Evolutionary conservation across 192 early-diverging fungal genomes (phyloP), one percentile per base, ranked within the genome.

Genomic region (Coemansia sp.): DNA sequence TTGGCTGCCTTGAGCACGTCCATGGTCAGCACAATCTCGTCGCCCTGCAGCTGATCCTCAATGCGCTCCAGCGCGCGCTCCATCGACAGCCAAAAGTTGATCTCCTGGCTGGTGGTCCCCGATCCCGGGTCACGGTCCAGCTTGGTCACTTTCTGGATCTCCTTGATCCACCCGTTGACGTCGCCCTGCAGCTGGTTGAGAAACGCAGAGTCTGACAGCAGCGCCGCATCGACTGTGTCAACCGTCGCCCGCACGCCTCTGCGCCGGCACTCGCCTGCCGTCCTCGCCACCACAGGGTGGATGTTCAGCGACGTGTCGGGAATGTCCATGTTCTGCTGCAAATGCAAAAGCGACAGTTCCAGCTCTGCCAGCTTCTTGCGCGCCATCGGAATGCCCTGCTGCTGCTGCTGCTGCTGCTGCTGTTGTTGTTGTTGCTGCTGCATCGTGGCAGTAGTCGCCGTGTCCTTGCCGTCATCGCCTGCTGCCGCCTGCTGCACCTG

Each of bases 71-170:
- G 72, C 19, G 90, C 92, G 14, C 85, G 80, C 70, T 99, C 97
- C 93, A 99, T 94, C 46, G 86, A 88, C 27, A 95, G 78, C 97
- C 97, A 99, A 70, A 98, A 99, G 75, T 95, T 95, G 74, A 99
- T 95, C 73, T 99, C 97, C 76, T 97, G 94, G 41, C 88, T 88
- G 19, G 96, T 93, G 5, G 91, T 89, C 8, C 94, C 94, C 17
- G 88, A 89, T 1, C 85, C 71, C 11, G 94, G 92, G 53, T 99
- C 97, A 45, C 97, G 86, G 36, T 84, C 80, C 42, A 99, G 83
- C 61, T 93, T 91, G 34, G 95, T 97, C 14, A 99, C 95, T 60
- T 97, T 97, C 60, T 98, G 94, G 65, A 99, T 98, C 68, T 98
- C 97, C 63, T 94, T 94, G 70, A 98, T 92, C 97, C 97, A 99